Evolutionary conservation across 306 rosid genomes (phyloP).

Genomic region (Mucuna pruriens): DNA sequence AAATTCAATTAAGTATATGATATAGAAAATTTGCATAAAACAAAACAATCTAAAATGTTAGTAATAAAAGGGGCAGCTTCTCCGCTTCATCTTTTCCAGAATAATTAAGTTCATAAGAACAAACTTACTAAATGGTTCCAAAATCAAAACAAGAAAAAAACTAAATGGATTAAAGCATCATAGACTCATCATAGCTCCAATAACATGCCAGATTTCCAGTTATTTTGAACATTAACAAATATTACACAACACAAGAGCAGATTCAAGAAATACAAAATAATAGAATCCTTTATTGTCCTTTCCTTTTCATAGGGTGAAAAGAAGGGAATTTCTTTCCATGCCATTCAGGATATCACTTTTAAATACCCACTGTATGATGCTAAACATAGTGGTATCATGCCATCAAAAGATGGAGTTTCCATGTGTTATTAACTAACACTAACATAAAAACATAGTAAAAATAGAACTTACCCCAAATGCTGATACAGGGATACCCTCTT

Average conservation of each 20-base stretch:
- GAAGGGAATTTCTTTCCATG: neutral
- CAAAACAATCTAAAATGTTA: neutral
- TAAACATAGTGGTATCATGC: neutral
- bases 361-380: neutral
- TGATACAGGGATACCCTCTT: constrained; percentile 80
- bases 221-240: constrained; percentile 20
- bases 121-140: neutral
- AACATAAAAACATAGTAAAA: constrained; percentile 6
- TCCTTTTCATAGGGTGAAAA: neutral
- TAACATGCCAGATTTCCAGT: neutral
- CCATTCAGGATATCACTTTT: neutral
- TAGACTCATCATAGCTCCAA: neutral
- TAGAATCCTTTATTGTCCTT: constrained; percentile 9
- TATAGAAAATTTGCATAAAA: neutral
- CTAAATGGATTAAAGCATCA: neutral
- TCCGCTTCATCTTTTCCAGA: neutral
- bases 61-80: neutral
- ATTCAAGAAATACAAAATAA: neutral
- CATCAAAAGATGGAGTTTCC: constrained; percentile 2
- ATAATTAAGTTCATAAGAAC: neutral
- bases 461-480: constrained; percentile 67
- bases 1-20: neutral
- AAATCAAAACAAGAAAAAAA: neutral
- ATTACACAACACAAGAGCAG: neutral
- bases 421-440: neutral